Conservation (phyloP, 1,139 yeast genomes). For the Candida freyschussii region DNA sequence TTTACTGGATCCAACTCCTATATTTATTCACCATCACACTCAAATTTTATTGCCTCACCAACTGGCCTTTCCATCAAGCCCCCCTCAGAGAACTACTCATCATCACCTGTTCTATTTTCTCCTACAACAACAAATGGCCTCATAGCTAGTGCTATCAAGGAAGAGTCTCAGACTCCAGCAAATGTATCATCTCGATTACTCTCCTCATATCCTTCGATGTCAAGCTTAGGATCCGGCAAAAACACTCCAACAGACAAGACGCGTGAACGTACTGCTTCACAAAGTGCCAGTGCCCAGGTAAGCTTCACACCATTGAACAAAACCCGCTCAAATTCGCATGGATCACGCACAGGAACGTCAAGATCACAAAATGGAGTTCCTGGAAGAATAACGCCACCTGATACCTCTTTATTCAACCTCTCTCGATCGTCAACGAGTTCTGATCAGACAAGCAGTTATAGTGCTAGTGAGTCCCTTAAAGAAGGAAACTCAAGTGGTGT, state of each 20-base stretch:
- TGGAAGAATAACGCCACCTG: too few relatives aligned
- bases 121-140: constrained; percentile 16
- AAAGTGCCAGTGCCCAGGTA: constrained; percentile 6
- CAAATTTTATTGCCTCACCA: constrained; percentile 2
- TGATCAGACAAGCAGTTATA: constrained; percentile 1
- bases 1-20: constrained; percentile 23
- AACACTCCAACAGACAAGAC: constrained; percentile 15
- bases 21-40: constrained; percentile 20
- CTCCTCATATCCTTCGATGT: constrained; percentile 23
- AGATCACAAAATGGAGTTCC: too few relatives aligned
- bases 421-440: constrained; percentile 11
- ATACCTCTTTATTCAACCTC: constrained; percentile 6
- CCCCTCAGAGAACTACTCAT: constrained; percentile 7
- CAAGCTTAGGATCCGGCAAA: constrained; percentile 17
- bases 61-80: constrained; percentile 5
- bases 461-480: not conserved
- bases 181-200: constrained; percentile 15
- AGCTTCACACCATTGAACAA: constrained; percentile 16
- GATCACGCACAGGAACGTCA: too few relatives aligned
- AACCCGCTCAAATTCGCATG: constrained; percentile 21
- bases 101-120: constrained; percentile 23
- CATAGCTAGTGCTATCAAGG: constrained; percentile 14
- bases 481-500: constrained; percentile 2
- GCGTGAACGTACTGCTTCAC: constrained; percentile 17
- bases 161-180: constrained; percentile 17